Base-by-base conservation (phyloP, 768 basidiomycete genomes). In the Leccinum barrowsii region DNA sequence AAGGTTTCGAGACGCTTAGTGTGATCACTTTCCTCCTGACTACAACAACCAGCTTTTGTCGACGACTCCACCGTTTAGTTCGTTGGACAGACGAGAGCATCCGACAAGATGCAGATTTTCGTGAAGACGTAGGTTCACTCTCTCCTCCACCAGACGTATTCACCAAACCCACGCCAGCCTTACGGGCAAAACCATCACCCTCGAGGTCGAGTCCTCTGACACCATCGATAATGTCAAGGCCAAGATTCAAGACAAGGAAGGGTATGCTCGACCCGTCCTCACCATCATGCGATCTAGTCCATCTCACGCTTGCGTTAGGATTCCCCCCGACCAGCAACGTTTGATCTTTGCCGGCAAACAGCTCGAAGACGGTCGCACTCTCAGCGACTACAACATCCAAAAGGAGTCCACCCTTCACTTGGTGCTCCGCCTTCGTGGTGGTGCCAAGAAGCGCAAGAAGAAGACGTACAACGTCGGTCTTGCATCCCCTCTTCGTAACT, bases 391-490 rank as follows among this genome's bases (percentile, higher is more conserved):
- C 78, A 95, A 96, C 82, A 96, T 99, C 73, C 97, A 98, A 80
- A 98, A 98, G 84, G 96, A 98, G 80, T 97, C 94, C 32, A 98
- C 96, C 61, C 90, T 99, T 59, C 96, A 98, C 78, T 77, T 98
- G 65, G 96, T 98, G 64, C 87, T 98, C 68, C 90, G 97, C 70
- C 90, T 99, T 54, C 92, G 95, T 78, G 97, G 97, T 83, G 97
- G 97, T 85, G 94, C 87, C 66, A 98, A 98, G 88, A 98, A 98
- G 87, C 89, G 96, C 76, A 98, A 98, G 88, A 99, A 98, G 85
- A 98, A 98, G 85, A 94, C 93, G 56, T 98, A 98, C 89, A 94
- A 87, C 81, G 91, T 93, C 51, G 52, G 88, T 79, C 2, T 26
- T n/a, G 50, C 19, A 1, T 32, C n/a, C 8, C n/a, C 8, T 35